These are phyloP conservation scores for Dryas integrifolia DNA, from an alignment of 331 rosid genomes.

Conservation along the genomic window DNA sequence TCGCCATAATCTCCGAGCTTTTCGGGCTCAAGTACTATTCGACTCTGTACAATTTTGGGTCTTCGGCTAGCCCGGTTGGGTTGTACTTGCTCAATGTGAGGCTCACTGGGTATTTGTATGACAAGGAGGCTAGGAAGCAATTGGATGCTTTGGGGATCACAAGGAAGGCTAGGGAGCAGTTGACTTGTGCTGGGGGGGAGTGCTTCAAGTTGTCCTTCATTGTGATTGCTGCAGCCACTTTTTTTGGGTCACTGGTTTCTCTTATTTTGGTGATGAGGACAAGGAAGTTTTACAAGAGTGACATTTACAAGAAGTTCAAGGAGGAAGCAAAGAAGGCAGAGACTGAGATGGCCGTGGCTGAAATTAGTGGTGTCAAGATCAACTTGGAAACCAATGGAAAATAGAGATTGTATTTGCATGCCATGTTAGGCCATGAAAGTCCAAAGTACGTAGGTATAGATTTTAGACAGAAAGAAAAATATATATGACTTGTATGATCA, in stretches of 20 bases:
- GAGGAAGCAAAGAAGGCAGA: constrained; percentile 20
- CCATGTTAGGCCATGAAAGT: neutral
- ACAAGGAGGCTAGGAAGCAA: constrained; percentile 39
- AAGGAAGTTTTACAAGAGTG: constrained; percentile 37
- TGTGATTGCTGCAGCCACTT: constrained; percentile 32
- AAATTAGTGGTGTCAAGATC: constrained; percentile 7
- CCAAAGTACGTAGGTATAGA: neutral
- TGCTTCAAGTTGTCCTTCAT: constrained; percentile 42
- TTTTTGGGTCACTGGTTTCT: constrained; percentile 35
- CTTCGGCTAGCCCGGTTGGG: constrained; percentile 42
- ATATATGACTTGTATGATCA: neutral
- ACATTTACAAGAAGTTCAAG: constrained; percentile 41
- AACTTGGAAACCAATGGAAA: constrained; percentile 4
- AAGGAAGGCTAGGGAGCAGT: constrained; percentile 9
- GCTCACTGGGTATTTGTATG: constrained; percentile 41
- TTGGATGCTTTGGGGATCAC: constrained; percentile 13
- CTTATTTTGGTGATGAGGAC: constrained; percentile 38
- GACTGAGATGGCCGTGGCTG: constrained; percentile 17
- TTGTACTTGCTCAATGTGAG: constrained; percentile 37
- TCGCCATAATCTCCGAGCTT: constrained; percentile 48
- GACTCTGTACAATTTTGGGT: constrained; percentile 41
- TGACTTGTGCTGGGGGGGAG: constrained; percentile 31
- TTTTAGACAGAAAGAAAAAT: neutral
- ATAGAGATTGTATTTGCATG: neutral
- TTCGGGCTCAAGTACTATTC: constrained; percentile 50